Evolutionary conservation across 2,329 filamentous ascomycete genomes (phyloP).

Genomic region (Ophiostoma sp.): DNA sequence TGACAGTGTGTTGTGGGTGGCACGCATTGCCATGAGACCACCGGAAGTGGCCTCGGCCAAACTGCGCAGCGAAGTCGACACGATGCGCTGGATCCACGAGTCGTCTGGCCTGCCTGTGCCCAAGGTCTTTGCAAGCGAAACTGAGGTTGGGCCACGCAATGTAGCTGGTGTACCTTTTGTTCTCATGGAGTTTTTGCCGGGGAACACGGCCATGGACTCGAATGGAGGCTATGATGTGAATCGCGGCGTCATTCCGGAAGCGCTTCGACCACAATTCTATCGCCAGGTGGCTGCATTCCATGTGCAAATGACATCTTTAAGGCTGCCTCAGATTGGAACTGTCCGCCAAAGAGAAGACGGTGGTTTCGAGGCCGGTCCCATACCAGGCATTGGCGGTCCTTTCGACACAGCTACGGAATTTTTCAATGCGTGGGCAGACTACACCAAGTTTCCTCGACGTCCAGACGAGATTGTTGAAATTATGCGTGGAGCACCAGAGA

Average conservation of each 20-base stretch:
- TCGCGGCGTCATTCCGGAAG: slow-evolving; percentile 28
- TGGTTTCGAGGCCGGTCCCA: slow-evolving; percentile 29
- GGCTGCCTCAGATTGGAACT: slow-evolving; percentile 30
- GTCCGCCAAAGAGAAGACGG: slow-evolving; percentile 23
- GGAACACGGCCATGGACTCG: slow-evolving; percentile 34
- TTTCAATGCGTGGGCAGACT: slow-evolving; percentile 31
- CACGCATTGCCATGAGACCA: slow-evolving; percentile 18
- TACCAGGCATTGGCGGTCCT: slow-evolving; percentile 28
- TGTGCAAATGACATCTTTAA: slow-evolving; percentile 27
- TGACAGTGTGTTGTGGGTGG: slow-evolving; percentile 23
- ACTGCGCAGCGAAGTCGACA: slow-evolving; percentile 22
- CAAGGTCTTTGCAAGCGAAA: slow-evolving; percentile 34
- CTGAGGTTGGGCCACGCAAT: slow-evolving; percentile 31
- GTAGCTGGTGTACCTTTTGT: slow-evolving; percentile 35
- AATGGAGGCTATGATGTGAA: slow-evolving; percentile 31
- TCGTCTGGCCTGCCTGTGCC: slow-evolving; percentile 30
- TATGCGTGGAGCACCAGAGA: slow-evolving; percentile 27
- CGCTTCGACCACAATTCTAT: slow-evolving; percentile 26
- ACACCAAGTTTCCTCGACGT: slow-evolving; percentile 28
- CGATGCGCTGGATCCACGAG: slow-evolving; percentile 20
- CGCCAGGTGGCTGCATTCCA: slow-evolving; percentile 26
- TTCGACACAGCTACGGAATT: slow-evolving; percentile 33
- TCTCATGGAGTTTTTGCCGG: slow-evolving; percentile 37
- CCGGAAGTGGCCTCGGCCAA: not conserved
- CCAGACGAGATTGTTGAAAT: slow-evolving; percentile 28